Evolutionary conservation across 352 stramenopile species (phyloP).

Genomic region (Pythium plurisporium): DNA sequence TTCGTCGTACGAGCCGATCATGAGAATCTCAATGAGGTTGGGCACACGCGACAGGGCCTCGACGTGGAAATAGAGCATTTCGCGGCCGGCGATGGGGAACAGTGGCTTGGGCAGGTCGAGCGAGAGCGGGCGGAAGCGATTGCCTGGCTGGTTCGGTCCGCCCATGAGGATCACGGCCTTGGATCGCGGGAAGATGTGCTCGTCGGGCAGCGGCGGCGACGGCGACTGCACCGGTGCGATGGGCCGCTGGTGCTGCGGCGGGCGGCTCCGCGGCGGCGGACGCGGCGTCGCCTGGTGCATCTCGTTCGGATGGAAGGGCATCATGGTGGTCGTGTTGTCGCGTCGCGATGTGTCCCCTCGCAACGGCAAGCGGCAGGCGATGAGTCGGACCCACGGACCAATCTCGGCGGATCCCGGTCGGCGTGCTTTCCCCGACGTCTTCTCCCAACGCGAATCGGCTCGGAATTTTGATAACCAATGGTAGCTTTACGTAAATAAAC

Average conservation of each 20-base stretch:
- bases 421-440: slow-evolving; percentile 8
- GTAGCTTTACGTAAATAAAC: background rate
- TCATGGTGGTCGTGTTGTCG: slow-evolving; percentile 3
- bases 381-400: background rate
- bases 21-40: slow-evolving; percentile 83
- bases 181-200: slow-evolving; percentile 59
- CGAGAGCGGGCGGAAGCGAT: slow-evolving; percentile 85
- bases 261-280: slow-evolving; percentile 10
- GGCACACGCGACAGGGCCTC: slow-evolving; percentile 79
- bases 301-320: slow-evolving; percentile 22
- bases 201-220: slow-evolving; percentile 21
- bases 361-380: background rate
- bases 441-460: slow-evolving; percentile 17
- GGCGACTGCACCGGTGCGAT: slow-evolving; percentile 10
- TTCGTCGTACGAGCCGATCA: slow-evolving; percentile 88
- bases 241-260: slow-evolving; percentile 10
- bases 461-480: slow-evolving; percentile 12
- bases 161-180: slow-evolving; percentile 88
- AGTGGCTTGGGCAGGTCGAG: slow-evolving; percentile 84
- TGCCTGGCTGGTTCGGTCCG: slow-evolving; percentile 80
- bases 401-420: too few species aligned
- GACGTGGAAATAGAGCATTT: slow-evolving; percentile 89
- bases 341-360: background rate
- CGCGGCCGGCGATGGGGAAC: slow-evolving; percentile 78
- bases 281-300: slow-evolving; percentile 15